phyloP scores from a whole-genome alignment of 1,284 basidiomycete species.

The Boletus hoseneyae region DNA sequence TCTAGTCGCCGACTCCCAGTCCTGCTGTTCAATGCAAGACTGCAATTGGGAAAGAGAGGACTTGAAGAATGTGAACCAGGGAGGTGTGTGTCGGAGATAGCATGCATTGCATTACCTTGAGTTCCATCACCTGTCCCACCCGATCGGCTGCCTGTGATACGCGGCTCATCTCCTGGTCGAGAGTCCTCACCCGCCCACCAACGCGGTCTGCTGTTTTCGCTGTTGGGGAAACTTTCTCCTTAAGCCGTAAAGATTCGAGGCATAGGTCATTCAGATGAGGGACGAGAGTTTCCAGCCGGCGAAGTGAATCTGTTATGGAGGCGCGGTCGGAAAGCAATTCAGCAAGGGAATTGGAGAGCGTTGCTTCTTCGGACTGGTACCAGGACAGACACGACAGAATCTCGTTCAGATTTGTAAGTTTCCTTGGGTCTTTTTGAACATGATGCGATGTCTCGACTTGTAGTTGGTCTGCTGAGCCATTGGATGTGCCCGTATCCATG shows the following conservation, averaged over 20 bases:
- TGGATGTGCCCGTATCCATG: slow-evolving; percentile 12
- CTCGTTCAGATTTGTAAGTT: slow-evolving; percentile 62
- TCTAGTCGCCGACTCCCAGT: slow-evolving; percentile 94
- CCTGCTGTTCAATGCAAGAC: slow-evolving; percentile 75
- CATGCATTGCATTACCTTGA: slow-evolving; percentile 59
- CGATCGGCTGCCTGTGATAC: slow-evolving; percentile 83
- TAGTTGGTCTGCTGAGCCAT: slow-evolving; percentile 8
- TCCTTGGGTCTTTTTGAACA: slow-evolving; percentile 40
- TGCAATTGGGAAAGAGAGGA: slow-evolving; percentile 77
- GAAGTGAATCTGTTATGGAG: slow-evolving; percentile 63
- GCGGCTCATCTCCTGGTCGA: slow-evolving; percentile 90
- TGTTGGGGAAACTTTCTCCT: slow-evolving; percentile 59
- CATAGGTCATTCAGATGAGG: slow-evolving; percentile 64
- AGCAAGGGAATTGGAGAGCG: slow-evolving; percentile 75
- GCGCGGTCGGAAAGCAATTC: slow-evolving; percentile 67
- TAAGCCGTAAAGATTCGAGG: slow-evolving; percentile 57
- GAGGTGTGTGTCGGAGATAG: background rate
- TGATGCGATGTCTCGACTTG: slow-evolving; percentile 10
- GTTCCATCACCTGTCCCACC: slow-evolving; percentile 83
- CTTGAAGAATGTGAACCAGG: slow-evolving; percentile 39
- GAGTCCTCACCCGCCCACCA: slow-evolving; percentile 78
- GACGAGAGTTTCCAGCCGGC: slow-evolving; percentile 59
- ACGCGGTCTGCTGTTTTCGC: slow-evolving; percentile 87
- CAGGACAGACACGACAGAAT: slow-evolving; percentile 69
- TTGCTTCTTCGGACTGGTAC: slow-evolving; percentile 75